Evolutionary conservation across 257 asterid genomes (phyloP), one percentile per base, ranked within the genome.

Genomic region (Coffea canephora): DNA sequence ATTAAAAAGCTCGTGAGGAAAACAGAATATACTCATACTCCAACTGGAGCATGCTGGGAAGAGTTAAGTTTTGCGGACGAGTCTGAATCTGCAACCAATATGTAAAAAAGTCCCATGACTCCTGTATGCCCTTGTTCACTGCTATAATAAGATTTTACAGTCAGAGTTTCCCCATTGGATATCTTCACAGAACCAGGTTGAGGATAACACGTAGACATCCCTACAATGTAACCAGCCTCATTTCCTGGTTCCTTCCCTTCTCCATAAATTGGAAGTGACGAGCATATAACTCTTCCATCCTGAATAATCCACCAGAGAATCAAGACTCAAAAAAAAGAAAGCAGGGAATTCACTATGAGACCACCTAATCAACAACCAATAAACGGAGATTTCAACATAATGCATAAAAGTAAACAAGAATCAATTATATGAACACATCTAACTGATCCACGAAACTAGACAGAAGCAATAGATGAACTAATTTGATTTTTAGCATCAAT

Each of bases 201-300:
- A 71, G 99, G 97, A 80, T 95, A 93, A 73, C 98, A 95, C 0
- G 96, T 86, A 27, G 98, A 84, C 98, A 93, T 95, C 66, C 99
- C 99, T 16, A 95, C 97, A 5, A 91, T 85, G 82, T 88, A 91
- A 74, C 99, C 99, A 12, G 90, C 91, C 82, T 95, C 99, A 46
- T 95, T 91, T 71, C 98, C 99, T 62, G 89, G 84, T 84, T 93
- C 92, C 14, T 87, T 81, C 57, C 98, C 97, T 4, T 74, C 79
- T 69, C 98, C 99, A 27, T 95, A 95, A 3, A 79, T 87, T 54
- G 98, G 97, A 73, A 48, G 10, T 0, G 99, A 93, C 6, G 92
- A 89, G 85, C 99, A 95, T 84, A 91, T 87, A 49, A 80, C 88
- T 67, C 92, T 83, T 77, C 94, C 96, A 72, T 91, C 93, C 99